These are phyloP conservation scores for Kandelia obovata DNA, from an alignment of 345 rosid species.

Conservation along the genomic window DNA sequence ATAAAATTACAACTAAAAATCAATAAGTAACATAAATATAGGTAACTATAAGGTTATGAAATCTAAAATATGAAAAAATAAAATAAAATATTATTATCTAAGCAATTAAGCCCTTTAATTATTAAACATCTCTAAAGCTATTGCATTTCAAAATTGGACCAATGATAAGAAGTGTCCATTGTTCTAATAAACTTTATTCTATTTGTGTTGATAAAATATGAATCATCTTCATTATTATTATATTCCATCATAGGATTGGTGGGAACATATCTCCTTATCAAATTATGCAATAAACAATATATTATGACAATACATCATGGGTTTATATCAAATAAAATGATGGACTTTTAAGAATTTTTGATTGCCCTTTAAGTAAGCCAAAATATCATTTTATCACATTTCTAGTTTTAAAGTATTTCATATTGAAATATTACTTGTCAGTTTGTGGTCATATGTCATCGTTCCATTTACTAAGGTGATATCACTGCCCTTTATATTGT, in stretches of 20 bases:
- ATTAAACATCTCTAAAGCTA: background rate
- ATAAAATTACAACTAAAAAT: too few relatives aligned
- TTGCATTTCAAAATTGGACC: background rate
- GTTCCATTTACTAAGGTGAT: conserved; percentile 5
- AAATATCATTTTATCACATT: background rate
- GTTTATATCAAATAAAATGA: background rate
- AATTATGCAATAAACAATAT: background rate
- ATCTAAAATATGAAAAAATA: too few relatives aligned
- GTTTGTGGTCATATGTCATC: background rate
- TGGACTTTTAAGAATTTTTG: background rate
- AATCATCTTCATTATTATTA: background rate
- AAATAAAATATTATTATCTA: too few relatives aligned
- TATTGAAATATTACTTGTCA: background rate
- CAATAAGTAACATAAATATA: too few relatives aligned
- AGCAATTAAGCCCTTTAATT: background rate
- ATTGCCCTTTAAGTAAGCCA: background rate
- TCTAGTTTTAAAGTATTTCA: background rate
- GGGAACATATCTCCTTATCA: background rate
- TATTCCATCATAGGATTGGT: background rate
- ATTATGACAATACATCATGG: background rate
- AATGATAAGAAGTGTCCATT: background rate
- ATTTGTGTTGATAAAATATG: too few relatives aligned
- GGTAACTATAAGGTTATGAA: too few relatives aligned
- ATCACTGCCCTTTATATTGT: background rate
- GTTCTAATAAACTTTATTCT: background rate